These are phyloP conservation scores for Trichosporon asahii DNA, from an alignment of 1,284 basidiomycete genomes.

Conservation along the genomic window DNA sequence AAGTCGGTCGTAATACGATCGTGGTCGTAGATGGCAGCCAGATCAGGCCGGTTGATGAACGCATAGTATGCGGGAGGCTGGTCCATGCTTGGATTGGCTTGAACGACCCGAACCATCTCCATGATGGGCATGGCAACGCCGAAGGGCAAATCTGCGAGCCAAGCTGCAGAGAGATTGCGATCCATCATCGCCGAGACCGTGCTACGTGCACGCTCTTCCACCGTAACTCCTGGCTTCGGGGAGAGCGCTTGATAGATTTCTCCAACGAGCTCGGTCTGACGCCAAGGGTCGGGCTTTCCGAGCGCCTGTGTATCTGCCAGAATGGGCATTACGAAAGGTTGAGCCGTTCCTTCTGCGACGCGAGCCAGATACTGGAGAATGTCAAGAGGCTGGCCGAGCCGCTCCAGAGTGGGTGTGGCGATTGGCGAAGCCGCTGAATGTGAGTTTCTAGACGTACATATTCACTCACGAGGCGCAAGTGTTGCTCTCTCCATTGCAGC, in stretches of 20 bases:
- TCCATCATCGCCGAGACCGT: conserved; percentile 56
- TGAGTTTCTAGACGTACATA: conserved; percentile 2
- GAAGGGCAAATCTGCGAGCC: conserved; percentile 58
- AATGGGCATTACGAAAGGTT: neutral
- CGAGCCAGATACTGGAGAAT: conserved; percentile 47
- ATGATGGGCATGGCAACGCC: conserved; percentile 73
- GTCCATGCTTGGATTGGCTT: conserved; percentile 67
- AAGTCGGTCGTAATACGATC: conserved; percentile 20
- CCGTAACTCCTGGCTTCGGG: neutral
- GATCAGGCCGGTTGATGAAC: conserved; percentile 74
- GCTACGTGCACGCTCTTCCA: conserved; percentile 57
- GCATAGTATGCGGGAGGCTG: conserved; percentile 70
- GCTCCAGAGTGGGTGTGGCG: conserved; percentile 35
- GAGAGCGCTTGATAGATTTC: conserved; percentile 25
- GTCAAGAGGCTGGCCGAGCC: conserved; percentile 48
- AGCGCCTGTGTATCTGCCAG: conserved; percentile 19
- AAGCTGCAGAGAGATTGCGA: conserved; percentile 56
- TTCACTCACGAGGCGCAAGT: neutral
- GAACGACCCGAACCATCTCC: conserved; percentile 77
- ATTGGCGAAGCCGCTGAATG: conserved; percentile 4
- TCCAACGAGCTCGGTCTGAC: conserved; percentile 26
- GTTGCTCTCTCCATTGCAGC: conserved; percentile 43
- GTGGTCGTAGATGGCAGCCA: conserved; percentile 50
- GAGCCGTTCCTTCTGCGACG: neutral
- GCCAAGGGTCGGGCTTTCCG: conserved; percentile 26